Evolutionary conservation across 75 land plant genomes (phyloP), one percentile per base, ranked within the genome.

Genomic region (Cryptomeria japonica): DNA sequence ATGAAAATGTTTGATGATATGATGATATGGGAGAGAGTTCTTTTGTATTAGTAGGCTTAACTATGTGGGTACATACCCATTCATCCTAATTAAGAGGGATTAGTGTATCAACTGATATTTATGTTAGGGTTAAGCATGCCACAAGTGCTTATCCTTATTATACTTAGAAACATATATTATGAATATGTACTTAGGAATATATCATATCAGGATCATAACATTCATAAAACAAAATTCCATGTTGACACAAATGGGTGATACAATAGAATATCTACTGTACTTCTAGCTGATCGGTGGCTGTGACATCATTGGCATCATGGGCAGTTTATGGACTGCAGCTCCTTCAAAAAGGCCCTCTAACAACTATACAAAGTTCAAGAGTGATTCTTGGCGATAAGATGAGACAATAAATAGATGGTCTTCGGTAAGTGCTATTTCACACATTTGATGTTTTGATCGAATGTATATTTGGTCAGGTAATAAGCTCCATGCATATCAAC

Each of bases 211-310:
- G 44, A 3, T 42, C 47, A 3, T 0, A 46, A 46, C 47, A 46
- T 39, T 39, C 41, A 1, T 39, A 1, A 2, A 39, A 25, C 87
- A 70, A 38, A 8, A 86, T 86, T 86, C 37, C n/a, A 9, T 39
- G n/a, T 58, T 64, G 87, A 86, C 18, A 4, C 56, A 64, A 86
- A 38, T 72, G 42, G 39, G 1, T 61, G 18, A 42, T 86, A 42
- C 39, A 44, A 32, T 1, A 28, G 31, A 73, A 32, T 73, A 73
- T 39, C 19, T 70, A 8, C 25, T 73, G 31, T 64, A 44, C 9
- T 36, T 44, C 75, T 90, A 95, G 96, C 61, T 93, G 92, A 94
- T 84, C 93, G 25, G 95, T 93, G 28, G 94, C 93, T 64, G 87
- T 89, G 64, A 95, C 96, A 55, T 93, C 95, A 55, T 88, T 89